Evolutionary conservation across 2,329 filamentous ascomycete species (phyloP), one percentile per base, ranked within the genome.

Genomic region (Beauveria caledonica): DNA sequence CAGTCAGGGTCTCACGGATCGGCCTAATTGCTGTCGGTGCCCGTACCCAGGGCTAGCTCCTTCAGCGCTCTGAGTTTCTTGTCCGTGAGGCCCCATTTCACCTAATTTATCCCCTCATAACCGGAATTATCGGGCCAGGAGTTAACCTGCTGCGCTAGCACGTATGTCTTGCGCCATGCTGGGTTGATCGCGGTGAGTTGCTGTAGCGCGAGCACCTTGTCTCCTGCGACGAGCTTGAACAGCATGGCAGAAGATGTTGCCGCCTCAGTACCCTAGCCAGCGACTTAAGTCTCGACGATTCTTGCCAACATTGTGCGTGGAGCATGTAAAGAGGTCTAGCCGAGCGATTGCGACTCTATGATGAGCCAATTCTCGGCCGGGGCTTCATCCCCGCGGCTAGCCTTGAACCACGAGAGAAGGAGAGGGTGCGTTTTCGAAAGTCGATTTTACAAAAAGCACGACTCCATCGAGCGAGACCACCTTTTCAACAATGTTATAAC

Each of bases 51-150:
- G 4, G 25, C 33, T 13, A 50, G n/a, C n/a, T 55, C 42, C 42
- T 60, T 42, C 29, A 55, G 44, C 25, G 36, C 55, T n/a, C 27
- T 46, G 39, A 39, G 58, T 40, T 53, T 58, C 33, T 50, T 53
- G 10, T 52, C 19, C 9, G 48, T 53, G 27, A 54, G 49, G 25
- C 54, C 39, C 49, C 13, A 40, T 19, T 46, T 48, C 2, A 53
- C 25, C 40, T 39, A 49, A 13, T 10, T 19, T 27, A 46, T 53
- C 48, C 25, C 39, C 39, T 60, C 5, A 15, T 46, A 36, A 6
- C 44, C 50, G 42, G 42, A 10, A 21, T 55, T 44, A 9, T 60
- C 42, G 15, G 27, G 39, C 40, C 33, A 55, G 2, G 36, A 27
- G 6, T 48, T 19, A 13, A 51, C 40, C 19, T 46, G 49, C 40